Evolutionary conservation across 176 grass and related monocot species (phyloP).

Genomic region (Thinopyrum elongatum): DNA sequence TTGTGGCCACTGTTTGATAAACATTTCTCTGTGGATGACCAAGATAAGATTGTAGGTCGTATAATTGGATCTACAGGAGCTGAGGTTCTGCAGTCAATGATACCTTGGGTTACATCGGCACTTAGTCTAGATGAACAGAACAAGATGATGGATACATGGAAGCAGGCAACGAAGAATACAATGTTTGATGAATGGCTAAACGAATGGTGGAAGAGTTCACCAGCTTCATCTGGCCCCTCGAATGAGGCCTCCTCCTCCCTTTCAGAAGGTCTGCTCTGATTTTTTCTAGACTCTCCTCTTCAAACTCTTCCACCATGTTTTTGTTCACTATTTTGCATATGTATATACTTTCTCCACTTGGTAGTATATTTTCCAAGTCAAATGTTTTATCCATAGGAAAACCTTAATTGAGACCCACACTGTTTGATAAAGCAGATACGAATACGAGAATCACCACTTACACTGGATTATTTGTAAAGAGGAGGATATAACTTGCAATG

Average conservation of each 20-base stretch:
- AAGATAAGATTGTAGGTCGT: constrained; percentile 84
- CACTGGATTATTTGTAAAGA: background rate
- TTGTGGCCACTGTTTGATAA: constrained; percentile 93
- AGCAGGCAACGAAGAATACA: constrained; percentile 72
- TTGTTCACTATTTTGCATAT: background rate
- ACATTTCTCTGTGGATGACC: constrained; percentile 85
- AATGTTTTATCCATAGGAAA: background rate
- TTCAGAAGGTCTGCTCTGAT: constrained; percentile 49
- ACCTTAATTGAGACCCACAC: background rate
- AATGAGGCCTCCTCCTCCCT: background rate
- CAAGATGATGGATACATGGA: constrained; percentile 84
- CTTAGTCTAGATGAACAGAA: constrained; percentile 82
- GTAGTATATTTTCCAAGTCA: background rate
- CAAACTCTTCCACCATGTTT: constrained; percentile 12
- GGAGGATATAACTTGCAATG: background rate
- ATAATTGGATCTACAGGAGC: constrained; percentile 96
- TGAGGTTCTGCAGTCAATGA: constrained; percentile 93
- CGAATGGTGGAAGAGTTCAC: constrained; percentile 73
- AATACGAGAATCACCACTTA: background rate
- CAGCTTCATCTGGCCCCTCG: constrained; percentile 26
- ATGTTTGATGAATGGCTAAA: constrained; percentile 97
- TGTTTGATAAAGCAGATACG: constrained; percentile 17
- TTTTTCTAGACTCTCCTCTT: background rate
- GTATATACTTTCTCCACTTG: background rate
- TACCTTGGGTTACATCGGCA: constrained; percentile 88